Base-by-base conservation (phyloP, 495 filamentous ascomycete genomes). In the Lasiosphaeria ovina region DNA sequence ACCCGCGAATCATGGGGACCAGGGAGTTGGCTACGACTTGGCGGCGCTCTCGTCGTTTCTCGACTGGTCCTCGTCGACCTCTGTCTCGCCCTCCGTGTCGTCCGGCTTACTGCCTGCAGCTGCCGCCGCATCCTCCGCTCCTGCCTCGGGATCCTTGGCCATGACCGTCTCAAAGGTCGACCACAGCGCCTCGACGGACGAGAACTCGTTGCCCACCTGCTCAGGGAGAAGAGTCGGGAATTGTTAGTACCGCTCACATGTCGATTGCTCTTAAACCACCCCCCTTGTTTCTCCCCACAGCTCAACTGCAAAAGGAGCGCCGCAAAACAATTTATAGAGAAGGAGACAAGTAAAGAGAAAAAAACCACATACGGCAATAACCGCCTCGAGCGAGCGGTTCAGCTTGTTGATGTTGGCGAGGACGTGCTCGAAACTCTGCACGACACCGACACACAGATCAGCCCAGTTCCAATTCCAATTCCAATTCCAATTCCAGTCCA, bases 131-230 rank as follows among this genome's bases (percentile, higher is more conserved):
- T 58, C 59, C n/a, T 67, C 65, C 42, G 69, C 62, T 24, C 62
- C 62, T 24, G 63, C 54, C 45, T 85, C 85, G 0, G 77, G 74
- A 44, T 90, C 87, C 62, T 86, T 88, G 16, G 85, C 91, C 93
- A 97, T 98, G 62, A 97, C 93, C 58, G 88, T 88, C 79, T 98
- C 94, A 69, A 98, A 98, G 60, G 95, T 91, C 38, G 89, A 92
- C 94, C 94, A 98, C 38, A 98, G 82, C 33, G 91, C 91, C 74
- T 98, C 94, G 16, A 98, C 94, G 8, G 89, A 91, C n/a, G 89
- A 85, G 71, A 98, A 98, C 68, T 98, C 94, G 70, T 96, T 97
- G 7, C 94, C 94, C 34, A 98, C 90, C 90, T 93, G 48, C 16
- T 24, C 24, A 24, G 24, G 0, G 2, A 24, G 24, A 24, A 24